phyloP scores from a whole-genome alignment of 805 yeast genomes.

The Yueomyces sp. region DNA sequence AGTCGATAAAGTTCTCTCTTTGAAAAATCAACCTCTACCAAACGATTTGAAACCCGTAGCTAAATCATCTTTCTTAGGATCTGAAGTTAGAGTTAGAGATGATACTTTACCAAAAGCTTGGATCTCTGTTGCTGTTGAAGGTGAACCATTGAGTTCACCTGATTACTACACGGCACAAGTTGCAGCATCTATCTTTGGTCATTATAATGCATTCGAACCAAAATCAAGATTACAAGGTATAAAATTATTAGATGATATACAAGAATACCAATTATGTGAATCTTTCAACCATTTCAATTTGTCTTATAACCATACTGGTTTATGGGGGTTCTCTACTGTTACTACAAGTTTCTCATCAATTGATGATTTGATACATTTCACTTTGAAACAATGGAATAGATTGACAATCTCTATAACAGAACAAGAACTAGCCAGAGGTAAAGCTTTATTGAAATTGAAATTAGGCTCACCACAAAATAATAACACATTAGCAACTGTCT shows the following conservation, averaged over 20 bases:
- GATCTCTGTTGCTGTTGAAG: conserved; percentile 61
- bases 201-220: conserved; percentile 42
- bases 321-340: conserved; percentile 71
- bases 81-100: conserved; percentile 80
- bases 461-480: conserved; percentile 39
- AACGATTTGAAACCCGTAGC: conserved; percentile 36
- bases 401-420: conserved; percentile 61
- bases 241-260: conserved; percentile 54
- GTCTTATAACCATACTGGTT: conserved; percentile 65
- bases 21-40: conserved; percentile 23
- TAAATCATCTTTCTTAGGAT: conserved; percentile 62
- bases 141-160: conserved; percentile 51
- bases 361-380: conserved; percentile 71
- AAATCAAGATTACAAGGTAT: conserved; percentile 47
- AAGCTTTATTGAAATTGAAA: conserved; percentile 54
- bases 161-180: conserved; percentile 61
- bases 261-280: conserved; percentile 63
- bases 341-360: conserved; percentile 44
- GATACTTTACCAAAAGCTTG: conserved; percentile 75
- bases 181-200: conserved; percentile 52
- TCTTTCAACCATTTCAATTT: conserved; percentile 57
- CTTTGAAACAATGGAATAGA: conserved; percentile 82
- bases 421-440: conserved; percentile 68
- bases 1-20: conserved; percentile 28
- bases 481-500: conserved; percentile 37